Evolutionary conservation across 768 basidiomycete genomes (phyloP).

Genomic region (Dictyophora rubrovolvata): DNA sequence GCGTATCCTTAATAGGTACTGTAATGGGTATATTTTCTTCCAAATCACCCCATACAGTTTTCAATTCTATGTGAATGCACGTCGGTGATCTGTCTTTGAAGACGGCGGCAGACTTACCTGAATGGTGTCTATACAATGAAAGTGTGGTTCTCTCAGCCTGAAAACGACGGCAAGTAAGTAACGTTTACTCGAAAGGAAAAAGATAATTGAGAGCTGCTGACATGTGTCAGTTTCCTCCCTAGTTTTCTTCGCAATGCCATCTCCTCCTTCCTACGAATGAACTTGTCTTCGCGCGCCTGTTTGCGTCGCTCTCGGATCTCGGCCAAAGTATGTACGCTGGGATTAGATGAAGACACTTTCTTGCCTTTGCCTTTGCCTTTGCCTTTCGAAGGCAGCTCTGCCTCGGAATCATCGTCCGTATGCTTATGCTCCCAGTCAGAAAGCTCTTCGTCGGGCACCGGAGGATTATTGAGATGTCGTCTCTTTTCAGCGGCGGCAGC

Average conservation of each 20-base stretch:
- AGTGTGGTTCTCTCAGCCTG: conserved; percentile 66
- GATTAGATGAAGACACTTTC: conserved; percentile 18
- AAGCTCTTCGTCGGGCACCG: conserved; percentile 25
- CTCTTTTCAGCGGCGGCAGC: conserved; percentile 44
- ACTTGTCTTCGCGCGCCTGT: conserved; percentile 19
- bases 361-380: conserved; percentile 26
- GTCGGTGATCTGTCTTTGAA: neutral
- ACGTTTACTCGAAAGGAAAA: neutral
- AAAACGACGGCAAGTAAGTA: conserved; percentile 10
- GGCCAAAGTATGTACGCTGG: conserved; percentile 12
- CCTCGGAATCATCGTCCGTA: conserved; percentile 14
- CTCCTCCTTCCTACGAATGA: conserved; percentile 37
- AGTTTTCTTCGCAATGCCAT: conserved; percentile 40
- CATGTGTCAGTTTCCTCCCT: conserved; percentile 66
- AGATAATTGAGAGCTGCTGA: conserved; percentile 24
- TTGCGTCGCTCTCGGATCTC: conserved; percentile 16
- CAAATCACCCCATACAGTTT: conserved; percentile 81
- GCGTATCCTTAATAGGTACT: conserved; percentile 59
- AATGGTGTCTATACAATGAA: conserved; percentile 58
- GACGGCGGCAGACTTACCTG: conserved; percentile 16
- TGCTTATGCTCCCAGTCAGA: conserved; percentile 13
- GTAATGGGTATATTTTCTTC: conserved; percentile 50
- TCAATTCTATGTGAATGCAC: conserved; percentile 38
- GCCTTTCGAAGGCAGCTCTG: conserved; percentile 10
- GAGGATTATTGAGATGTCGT: conserved; percentile 24